Evolutionary conservation across 768 basidiomycete genomes (phyloP), one percentile per base, ranked within the genome.

Genomic region (Russula ochroleuca): DNA sequence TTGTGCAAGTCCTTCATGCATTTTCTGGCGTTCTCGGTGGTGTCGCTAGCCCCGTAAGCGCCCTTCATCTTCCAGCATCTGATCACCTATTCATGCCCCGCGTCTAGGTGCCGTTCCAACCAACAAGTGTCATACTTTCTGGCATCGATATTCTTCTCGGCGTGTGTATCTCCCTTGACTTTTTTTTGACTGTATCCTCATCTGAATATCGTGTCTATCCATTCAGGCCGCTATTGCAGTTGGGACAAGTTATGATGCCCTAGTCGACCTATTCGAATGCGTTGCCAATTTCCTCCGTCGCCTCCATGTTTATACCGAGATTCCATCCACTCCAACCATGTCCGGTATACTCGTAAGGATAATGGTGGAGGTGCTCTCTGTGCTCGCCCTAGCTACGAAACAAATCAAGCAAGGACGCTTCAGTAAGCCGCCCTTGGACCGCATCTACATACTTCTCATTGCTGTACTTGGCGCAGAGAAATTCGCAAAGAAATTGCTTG

Each of bases 391-490:
- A 33, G 51, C 51, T 19, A 52, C 51, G 10, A 52, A 35, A 13
- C 51, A 52, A 10, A 52, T 52, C 9, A 52, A 19, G n/a, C 51
- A n/a, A n/a, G 51, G 51, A n/a, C 51, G 51, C 19, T 31, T 52
- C 51, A 52, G 51, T 52, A n/a, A 10, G 51, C n/a, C 17, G 51
- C 11, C 5, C 9, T 4, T 7, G n/a, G 19, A 5, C 35, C 35
- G 2, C 8, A 5, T 28, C 28, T 28, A 35, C 17, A 5, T 31
- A 33, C 37, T n/a, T 17, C 28, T 50, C 7, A 17, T 50, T 8
- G 49, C 49, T 50, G 28, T 19, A 17, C 17, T 19, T 31, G 25
- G 3, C 7, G 23, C 23, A 49, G 48, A 49, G 23, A 49, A 49
- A 49, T 49, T 49, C 6, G 23, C 51, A 52, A 52, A 33, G 31